Evolutionary conservation across 1,284 basidiomycete genomes (phyloP), one percentile per base, ranked within the genome.

Genomic region (Ganoderma resinaceum): DNA sequence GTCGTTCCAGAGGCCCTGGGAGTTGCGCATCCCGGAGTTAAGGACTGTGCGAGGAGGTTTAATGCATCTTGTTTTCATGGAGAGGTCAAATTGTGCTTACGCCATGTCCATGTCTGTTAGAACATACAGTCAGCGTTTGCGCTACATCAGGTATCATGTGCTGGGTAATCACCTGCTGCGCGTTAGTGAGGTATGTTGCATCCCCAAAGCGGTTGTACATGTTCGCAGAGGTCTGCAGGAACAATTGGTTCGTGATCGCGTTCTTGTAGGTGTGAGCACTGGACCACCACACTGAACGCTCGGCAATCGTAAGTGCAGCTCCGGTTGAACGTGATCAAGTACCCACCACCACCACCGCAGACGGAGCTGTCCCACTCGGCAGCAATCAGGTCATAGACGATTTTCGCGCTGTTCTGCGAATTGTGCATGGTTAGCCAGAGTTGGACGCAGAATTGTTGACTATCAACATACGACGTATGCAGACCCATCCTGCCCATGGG

Each of bases 221-320:
- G 43, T 77, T 69, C 4, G 86, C 86, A 1, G 87, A 88, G 12
- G 82, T 80, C 52, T 83, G 77, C 23, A 88, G 78, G 78, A 86
- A 88, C 8, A 88, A 79, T 66, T 87, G 81, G 70, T 88, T 88
- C 26, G 87, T 88, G 67, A 88, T 83, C 9, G 87, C 85, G 66
- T 88, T 87, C 78, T 88, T 88, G 79, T 88, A 88, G 0, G 80
- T 84, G 71, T 85, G 84, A 23, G 79, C 85, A 7, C 80, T 82
- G 16, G 82, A 84, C 87, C 87, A 88, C 86, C 87, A 88, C 20
- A 88, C 86, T 87, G 38, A 1, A 20, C 37, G 40, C 29, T 16
- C n/a, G 62, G 8, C 16, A 40, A 29, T 53, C 43, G 59, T 64
- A 20, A 61, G 57, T n/a, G n/a, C n/a, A n/a, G n/a, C n/a, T n/a